phyloP scores from a whole-genome alignment of 805 yeast genomes.

The Kuraishia cidri region DNA sequence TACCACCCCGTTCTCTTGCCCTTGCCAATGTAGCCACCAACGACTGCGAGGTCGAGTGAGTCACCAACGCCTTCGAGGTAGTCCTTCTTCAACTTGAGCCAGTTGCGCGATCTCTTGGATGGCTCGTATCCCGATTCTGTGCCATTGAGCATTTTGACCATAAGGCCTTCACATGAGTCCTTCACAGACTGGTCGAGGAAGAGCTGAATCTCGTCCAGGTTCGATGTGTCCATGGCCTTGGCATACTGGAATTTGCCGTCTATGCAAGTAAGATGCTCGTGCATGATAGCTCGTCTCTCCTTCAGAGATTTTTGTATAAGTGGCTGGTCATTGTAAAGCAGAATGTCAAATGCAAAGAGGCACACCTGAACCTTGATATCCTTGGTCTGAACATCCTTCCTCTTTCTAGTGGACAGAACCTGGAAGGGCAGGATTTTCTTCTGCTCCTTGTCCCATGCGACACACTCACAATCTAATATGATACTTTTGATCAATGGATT shows the following conservation, averaged over 20 bases:
- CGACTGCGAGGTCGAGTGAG: conserved; percentile 83
- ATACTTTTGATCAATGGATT: conserved; percentile 38
- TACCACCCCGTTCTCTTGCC: conserved; percentile 94
- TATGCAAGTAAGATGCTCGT: conserved; percentile 45
- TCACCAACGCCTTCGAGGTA: conserved; percentile 94
- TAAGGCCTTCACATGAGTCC: conserved; percentile 89
- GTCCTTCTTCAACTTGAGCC: conserved; percentile 94
- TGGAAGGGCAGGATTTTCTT: conserved; percentile 90
- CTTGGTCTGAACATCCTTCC: conserved; percentile 83
- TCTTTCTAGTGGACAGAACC: conserved; percentile 83
- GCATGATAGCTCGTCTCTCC: conserved; percentile 60
- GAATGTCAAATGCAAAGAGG: conserved; percentile 82
- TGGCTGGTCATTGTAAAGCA: conserved; percentile 67
- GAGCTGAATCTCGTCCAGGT: conserved; percentile 64
- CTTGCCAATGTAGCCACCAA: conserved; percentile 89
- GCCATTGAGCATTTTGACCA: conserved; percentile 87
- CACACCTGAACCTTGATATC: conserved; percentile 90
- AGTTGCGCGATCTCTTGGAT: conserved; percentile 86
- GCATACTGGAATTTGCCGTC: conserved; percentile 83
- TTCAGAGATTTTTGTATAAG: conserved; percentile 56
- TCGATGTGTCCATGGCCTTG: conserved; percentile 58
- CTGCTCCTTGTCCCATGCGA: conserved; percentile 83
- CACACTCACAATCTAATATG: conserved; percentile 94
- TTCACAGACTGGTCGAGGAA: conserved; percentile 86
- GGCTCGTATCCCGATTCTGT: conserved; percentile 84